phyloP scores from a whole-genome alignment of 2,329 filamentous ascomycete genomes.

The Colletotrichum sp. region DNA sequence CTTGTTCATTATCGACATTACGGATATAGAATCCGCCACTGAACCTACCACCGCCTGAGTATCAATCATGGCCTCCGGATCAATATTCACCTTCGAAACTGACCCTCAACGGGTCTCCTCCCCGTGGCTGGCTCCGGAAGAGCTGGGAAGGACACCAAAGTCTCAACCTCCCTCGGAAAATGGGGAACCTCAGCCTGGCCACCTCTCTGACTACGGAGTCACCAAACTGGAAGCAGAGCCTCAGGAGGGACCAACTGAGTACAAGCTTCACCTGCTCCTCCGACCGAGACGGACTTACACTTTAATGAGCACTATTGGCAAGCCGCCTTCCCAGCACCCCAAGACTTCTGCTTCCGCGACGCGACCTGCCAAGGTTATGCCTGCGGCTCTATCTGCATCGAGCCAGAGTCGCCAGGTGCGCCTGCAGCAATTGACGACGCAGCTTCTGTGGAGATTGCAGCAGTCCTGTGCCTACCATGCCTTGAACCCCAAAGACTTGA shows the following conservation, averaged over 20 bases:
- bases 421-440: slow-evolving; percentile 90
- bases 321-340: slow-evolving; percentile 26
- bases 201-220: slow-evolving; percentile 67
- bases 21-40: not conserved
- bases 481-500: slow-evolving; percentile 75
- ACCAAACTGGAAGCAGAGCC: slow-evolving; percentile 87
- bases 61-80: slow-evolving; percentile 82
- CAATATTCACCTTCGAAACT: slow-evolving; percentile 93
- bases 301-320: slow-evolving; percentile 66
- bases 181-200: slow-evolving; percentile 38
- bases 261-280: slow-evolving; percentile 90
- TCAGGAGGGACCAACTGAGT: slow-evolving; percentile 93
- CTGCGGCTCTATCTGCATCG: slow-evolving; percentile 41
- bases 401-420: slow-evolving; percentile 80
- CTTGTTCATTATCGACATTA: not conserved
- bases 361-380: slow-evolving; percentile 6
- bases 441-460: slow-evolving; percentile 91
- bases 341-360: slow-evolving; percentile 29
- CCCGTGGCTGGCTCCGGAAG: slow-evolving; percentile 77
- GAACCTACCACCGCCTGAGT: not conserved
- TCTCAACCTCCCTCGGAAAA: slow-evolving; percentile 24
- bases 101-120: slow-evolving; percentile 88
- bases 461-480: slow-evolving; percentile 93
- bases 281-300: slow-evolving; percentile 78
- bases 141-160: slow-evolving; percentile 38